Evolutionary conservation across 331 rosid genomes (phyloP).

Genomic region (Stylosanthes scabra): DNA sequence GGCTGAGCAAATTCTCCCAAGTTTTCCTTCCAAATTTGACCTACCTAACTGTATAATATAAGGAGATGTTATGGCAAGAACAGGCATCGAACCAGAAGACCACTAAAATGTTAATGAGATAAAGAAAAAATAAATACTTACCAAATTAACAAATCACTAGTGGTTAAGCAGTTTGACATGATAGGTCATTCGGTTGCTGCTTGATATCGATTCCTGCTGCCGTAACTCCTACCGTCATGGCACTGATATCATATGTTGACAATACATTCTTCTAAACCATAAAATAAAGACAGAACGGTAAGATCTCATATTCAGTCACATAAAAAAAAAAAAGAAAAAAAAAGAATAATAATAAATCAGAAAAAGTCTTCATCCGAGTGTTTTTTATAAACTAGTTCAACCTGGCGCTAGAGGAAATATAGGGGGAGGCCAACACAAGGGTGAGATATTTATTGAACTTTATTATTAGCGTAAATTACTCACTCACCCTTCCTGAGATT

Average conservation of each 20-base stretch:
- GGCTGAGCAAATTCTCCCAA: constrained; percentile 42
- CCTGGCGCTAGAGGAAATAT: no score
- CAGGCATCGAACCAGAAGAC: neutral
- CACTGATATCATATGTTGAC: constrained; percentile 61
- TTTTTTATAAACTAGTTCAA: constrained; percentile 7
- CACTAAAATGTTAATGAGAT: neutral
- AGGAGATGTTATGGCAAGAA: constrained; percentile 17
- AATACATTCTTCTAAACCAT: constrained; percentile 62
- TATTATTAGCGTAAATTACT: no score
- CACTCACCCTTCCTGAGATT: no score
- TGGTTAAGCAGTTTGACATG: constrained; percentile 61
- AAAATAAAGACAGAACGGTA: constrained; percentile 27
- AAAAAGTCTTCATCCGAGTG: neutral
- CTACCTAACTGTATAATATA: constrained; percentile 41
- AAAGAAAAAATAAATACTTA: constrained; percentile 27
- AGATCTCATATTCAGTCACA: constrained; percentile 16
- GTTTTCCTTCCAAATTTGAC: constrained; percentile 43
- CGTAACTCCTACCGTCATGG: constrained; percentile 46
- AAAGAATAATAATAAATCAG: neutral
- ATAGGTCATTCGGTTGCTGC: constrained; percentile 51
- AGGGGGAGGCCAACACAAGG: no score
- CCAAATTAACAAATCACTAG: constrained; percentile 51
- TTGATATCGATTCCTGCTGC: constrained; percentile 55
- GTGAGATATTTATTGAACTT: no score
- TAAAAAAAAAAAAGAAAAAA: neutral